Percentiles rank a stretch among this genome's conserved stretches.
Conservation (phyloP, 805 yeast genomes). For the Nakazawaea ishiwadae region DNA sequence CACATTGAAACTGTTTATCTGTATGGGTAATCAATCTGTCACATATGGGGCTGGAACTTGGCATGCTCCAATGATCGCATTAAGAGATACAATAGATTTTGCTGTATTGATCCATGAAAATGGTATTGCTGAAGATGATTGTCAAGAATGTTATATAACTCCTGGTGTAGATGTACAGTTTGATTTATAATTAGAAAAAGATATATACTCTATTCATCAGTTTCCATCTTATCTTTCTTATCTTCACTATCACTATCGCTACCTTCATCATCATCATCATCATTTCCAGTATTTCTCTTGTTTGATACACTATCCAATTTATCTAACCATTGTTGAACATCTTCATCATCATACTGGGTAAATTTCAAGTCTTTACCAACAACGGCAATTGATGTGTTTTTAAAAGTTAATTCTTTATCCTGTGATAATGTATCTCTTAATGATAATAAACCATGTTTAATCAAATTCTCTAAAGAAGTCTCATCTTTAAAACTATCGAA, state of each 20-base stretch:
- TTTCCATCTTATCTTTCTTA: conserved; percentile 17
- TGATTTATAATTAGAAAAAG: conserved; percentile 11
- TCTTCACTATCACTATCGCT: conserved; percentile 21
- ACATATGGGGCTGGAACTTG: conserved; percentile 84
- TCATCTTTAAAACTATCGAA: conserved; percentile 61
- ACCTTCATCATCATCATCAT: conserved; percentile 24
- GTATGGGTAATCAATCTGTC: conserved; percentile 81
- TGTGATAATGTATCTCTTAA: conserved; percentile 91
- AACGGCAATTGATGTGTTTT: conserved; percentile 86
- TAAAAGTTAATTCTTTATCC: conserved; percentile 82
- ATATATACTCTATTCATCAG: conserved; percentile 34
- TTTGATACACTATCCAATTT: conserved; percentile 63
- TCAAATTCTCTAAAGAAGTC: conserved; percentile 62
- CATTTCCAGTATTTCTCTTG: conserved; percentile 42
- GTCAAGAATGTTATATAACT: conserved; percentile 70
- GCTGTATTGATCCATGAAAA: conserved; percentile 87
- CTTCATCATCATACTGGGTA: conserved; percentile 80
- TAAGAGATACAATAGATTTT: conserved; percentile 68
- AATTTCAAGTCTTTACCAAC: conserved; percentile 82
- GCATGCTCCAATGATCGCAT: conserved; percentile 97
- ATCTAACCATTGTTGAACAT: conserved; percentile 79
- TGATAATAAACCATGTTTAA: conserved; percentile 83
- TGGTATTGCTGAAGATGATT: conserved; percentile 73
- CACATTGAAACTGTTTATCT: conserved; percentile 61
- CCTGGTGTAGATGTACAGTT: conserved; percentile 46